A percentile compares a stretch with the other conserved stretches of the same genome.
Evolutionary conservation across 2,329 filamentous ascomycete species (phyloP).

Genomic region (Pezicula radicicola): DNA sequence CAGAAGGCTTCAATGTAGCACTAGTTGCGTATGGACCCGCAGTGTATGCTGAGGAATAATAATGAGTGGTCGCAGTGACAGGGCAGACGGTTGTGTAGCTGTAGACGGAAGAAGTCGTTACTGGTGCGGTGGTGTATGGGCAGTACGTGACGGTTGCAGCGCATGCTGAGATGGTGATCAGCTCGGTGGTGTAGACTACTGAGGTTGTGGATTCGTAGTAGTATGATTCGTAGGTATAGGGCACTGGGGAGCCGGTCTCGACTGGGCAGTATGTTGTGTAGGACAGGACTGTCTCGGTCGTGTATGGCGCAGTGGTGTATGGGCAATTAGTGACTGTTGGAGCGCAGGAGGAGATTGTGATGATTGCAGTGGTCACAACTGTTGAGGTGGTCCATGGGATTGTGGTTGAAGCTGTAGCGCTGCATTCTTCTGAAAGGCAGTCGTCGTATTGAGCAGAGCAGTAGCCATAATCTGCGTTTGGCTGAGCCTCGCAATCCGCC

Average conservation of each 20-base stretch:
- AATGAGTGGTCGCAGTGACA: neutral
- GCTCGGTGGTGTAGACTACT: neutral
- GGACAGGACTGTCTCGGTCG: constrained; percentile 35
- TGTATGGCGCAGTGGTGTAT: constrained; percentile 24
- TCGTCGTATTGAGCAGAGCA: neutral
- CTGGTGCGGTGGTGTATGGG: constrained; percentile 16
- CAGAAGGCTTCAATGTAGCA: no score
- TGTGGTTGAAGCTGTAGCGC: neutral
- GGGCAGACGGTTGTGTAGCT: constrained; percentile 17
- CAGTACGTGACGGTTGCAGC: constrained; percentile 17
- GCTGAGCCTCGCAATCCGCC: no score
- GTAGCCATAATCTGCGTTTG: no score
- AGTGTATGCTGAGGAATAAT: no score
- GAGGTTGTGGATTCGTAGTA: constrained; percentile 4
- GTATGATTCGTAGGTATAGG: no score
- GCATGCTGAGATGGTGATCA: constrained; percentile 17
- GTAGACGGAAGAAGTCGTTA: constrained; percentile 5
- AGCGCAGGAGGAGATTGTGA: constrained; percentile 21
- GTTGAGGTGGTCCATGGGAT: constrained; percentile 2
- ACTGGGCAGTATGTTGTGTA: constrained; percentile 44
- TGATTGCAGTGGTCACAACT: constrained; percentile 9
- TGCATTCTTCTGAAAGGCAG: neutral
- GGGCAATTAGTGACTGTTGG: constrained; percentile 37
- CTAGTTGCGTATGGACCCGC: no score
- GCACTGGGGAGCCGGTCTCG: constrained; percentile 9